Conservation (phyloP, 2,329 filamentous ascomycete species). For the Seiridium cupressi region DNA sequence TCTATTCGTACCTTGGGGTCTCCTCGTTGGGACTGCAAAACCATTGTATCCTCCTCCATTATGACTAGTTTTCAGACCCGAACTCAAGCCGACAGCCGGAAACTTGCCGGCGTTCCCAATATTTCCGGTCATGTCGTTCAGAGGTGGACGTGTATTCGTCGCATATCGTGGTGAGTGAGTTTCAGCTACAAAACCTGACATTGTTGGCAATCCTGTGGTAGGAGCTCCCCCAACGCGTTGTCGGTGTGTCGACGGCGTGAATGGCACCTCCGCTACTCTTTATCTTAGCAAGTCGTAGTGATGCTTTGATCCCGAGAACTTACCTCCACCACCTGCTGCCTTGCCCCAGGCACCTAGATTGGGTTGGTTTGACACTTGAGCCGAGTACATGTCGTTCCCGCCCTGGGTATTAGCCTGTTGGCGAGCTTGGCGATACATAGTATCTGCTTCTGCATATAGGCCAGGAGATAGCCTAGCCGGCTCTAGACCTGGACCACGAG, state of each 20-base stretch:
- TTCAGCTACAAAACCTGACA: slow-evolving; percentile 29
- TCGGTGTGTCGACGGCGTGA: slow-evolving; percentile 32
- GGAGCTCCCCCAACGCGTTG: slow-evolving; percentile 23
- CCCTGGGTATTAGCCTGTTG: background rate
- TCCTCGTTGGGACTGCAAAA: slow-evolving; percentile 15
- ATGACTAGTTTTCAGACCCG: slow-evolving; percentile 25
- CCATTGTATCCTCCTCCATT: slow-evolving; percentile 13
- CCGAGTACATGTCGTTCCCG: slow-evolving; percentile 9
- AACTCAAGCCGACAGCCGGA: slow-evolving; percentile 24
- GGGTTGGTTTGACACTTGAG: background rate
- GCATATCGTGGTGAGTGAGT: slow-evolving; percentile 18
- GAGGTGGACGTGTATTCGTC: slow-evolving; percentile 15
- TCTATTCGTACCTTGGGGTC: slow-evolving; percentile 20
- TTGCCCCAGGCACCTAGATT: background rate
- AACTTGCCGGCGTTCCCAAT: slow-evolving; percentile 15
- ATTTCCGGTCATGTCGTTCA: slow-evolving; percentile 14
- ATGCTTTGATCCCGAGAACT: too few relatives aligned
- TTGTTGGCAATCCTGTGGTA: slow-evolving; percentile 24
- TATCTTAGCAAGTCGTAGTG: slow-evolving; percentile 2
- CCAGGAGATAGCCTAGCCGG: background rate
- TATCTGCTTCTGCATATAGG: background rate
- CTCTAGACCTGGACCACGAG: slow-evolving; percentile 10
- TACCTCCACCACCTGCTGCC: background rate
- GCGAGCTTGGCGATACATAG: background rate
- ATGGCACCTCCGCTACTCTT: slow-evolving; percentile 24